Conservation (phyloP, 73 alveolate genomes). For the Stentor roeselii region DNA sequence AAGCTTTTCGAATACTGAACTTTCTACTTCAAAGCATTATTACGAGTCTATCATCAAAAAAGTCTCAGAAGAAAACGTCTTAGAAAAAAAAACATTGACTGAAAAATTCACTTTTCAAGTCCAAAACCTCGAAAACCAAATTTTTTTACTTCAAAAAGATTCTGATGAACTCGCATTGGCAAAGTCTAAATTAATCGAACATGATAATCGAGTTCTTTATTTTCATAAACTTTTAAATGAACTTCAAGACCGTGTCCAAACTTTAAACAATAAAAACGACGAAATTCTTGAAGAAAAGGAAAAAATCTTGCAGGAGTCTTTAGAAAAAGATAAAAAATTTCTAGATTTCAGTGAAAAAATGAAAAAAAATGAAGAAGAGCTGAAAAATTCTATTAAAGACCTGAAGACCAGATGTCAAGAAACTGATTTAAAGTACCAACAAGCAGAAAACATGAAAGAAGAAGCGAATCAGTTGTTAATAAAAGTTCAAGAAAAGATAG, state of each 20-base stretch:
- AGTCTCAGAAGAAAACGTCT: neutral
- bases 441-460: neutral
- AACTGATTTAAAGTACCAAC: neutral
- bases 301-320: neutral
- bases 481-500: neutral
- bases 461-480: constrained; percentile 21
- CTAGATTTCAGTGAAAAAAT: neutral
- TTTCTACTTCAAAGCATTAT: neutral
- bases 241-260: neutral
- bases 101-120: neutral
- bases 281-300: neutral
- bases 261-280: neutral
- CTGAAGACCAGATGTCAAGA: neutral
- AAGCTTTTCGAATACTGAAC: neutral
- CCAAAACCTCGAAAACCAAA: neutral
- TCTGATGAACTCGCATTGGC: neutral
- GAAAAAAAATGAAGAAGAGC: neutral
- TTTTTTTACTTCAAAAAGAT: neutral
- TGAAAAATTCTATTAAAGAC: neutral
- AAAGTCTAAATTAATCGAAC: neutral
- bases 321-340: neutral
- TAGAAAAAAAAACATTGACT: neutral
- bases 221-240: neutral
- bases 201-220: neutral
- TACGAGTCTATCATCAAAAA: neutral